Conservation (phyloP, 1,139 yeast species). For the Hansenula lynferdii region DNA sequence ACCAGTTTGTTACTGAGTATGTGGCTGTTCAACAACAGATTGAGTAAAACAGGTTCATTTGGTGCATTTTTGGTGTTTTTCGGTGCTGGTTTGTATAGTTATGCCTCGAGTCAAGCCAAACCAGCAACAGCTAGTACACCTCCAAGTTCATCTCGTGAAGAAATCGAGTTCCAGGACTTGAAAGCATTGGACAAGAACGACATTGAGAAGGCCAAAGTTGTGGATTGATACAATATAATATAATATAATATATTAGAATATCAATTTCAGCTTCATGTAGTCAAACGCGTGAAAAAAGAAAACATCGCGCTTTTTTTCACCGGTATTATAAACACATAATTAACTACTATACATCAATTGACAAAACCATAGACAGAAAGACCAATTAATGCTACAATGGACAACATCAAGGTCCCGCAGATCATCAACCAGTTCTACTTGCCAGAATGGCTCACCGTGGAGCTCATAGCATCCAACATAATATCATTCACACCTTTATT, state of each 20-base stretch:
- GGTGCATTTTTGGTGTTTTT: constrained; percentile 48
- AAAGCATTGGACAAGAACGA: not conserved
- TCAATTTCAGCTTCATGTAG: too few relatives aligned
- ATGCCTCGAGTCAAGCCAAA: constrained; percentile 13
- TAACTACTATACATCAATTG: too few relatives aligned
- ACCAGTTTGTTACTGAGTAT: constrained; percentile 52
- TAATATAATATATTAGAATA: not conserved
- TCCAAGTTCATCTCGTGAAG: too few relatives aligned
- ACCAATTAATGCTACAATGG: too few relatives aligned
- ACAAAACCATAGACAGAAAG: too few relatives aligned
- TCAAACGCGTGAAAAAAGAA: too few relatives aligned
- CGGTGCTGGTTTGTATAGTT: constrained; percentile 48
- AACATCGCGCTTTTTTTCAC: too few relatives aligned
- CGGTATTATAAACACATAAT: too few relatives aligned
- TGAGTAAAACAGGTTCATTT: constrained; percentile 33
- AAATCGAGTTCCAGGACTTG: constrained; percentile 1
- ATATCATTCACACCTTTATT: constrained; percentile 76
- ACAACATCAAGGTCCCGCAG: constrained; percentile 40
- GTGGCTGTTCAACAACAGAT: constrained; percentile 39
- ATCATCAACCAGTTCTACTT: constrained; percentile 39
- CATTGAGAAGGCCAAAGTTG: not conserved
- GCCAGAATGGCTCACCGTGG: constrained; percentile 40
- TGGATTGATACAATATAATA: not conserved
- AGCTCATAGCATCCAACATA: constrained; percentile 32
- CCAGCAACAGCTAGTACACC: too few relatives aligned